Evolutionary conservation across 495 filamentous ascomycete species (phyloP), one percentile per base, ranked within the genome.

Genomic region (Penicillium atrosanguineum): DNA sequence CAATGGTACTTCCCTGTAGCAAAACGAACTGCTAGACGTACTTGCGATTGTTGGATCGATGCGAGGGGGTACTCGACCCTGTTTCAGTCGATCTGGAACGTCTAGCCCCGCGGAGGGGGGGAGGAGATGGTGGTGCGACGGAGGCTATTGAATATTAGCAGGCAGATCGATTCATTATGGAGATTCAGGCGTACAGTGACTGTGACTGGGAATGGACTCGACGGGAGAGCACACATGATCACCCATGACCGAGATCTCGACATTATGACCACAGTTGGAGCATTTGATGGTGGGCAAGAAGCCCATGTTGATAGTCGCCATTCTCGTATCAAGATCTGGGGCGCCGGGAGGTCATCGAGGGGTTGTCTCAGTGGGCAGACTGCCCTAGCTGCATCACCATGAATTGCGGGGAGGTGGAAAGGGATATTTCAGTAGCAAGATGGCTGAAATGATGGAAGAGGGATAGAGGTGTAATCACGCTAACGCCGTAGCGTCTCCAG

Each of bases 211-310:
- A 23, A 23, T 49, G 47, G 46, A 42, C 7, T 44, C 48, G 28
- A 47, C 48, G 7, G 47, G 44, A 23, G 73, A 67, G 69, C 90
- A 95, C 51, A 87, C 68, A 79, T 98, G 94, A 59, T 98, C 92
- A 39, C 91, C 94, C 90, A 98, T 89, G 62, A 83, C 71, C 8
- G 88, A 86, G 59, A 98, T 97, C 64, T 93, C 89, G 54, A 97
- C 90, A 66, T 94, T 83, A 31, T 75, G 72, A 43, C 84, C 85
- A 66, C 94, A 98, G 68, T 79, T 87, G 45, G 95, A 97, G 76
- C 94, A 98, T 83, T 96, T 97, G 70, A 98, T 91, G 18, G 85
- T 85, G 62, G 93, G 91, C 77, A 98, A 78, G 46, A 92, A 84
- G 74, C 82, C 84, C 74, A 61, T 56, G 46, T 68, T 56, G 57